Evolutionary conservation across 2,329 filamentous ascomycete genomes (phyloP), one percentile per base, ranked within the genome.

Genomic region (Cyphellophora attinorum): DNA sequence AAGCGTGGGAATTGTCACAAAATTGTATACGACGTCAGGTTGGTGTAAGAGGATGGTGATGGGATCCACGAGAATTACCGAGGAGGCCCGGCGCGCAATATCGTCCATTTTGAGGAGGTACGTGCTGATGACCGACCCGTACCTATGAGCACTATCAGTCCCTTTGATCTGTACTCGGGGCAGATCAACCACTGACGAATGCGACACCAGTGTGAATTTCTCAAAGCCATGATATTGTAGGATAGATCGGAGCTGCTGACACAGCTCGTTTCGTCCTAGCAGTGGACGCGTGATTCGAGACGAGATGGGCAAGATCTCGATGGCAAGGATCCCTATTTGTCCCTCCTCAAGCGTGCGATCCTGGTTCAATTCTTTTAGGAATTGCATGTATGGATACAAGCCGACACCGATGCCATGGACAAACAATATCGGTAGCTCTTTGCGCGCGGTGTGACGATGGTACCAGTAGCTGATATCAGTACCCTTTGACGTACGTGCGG

Each of bases 21-120:
- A 84, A 55, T 84, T 85, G 62, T 77, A 83, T 10, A 78, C 76
- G 21, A 85, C 76, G 42, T 80, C 67, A 1, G 79, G 80, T 25
- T 80, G 65, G 52, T 85, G 79, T 21, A 85, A 63, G 35, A 83
- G 58, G 34, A 84, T 68, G 16, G 70, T 75, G 10, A 84, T 75
- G 0, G 80, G 80, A 49, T 84, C 64, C 65, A 6, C 63, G 64
- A 30, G 67, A 3, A 70, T 54, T 25, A 66, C 58, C 2, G 68
- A 60, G 1, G 65, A 64, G 27, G 78, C 68, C 12, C 58, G 62
- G 5, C 47, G 28, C 11, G 59, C 59, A 1, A 78, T 52, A 2
- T 46, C 48, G 1, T 64, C 54, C 14, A 67, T 64, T 18, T 66
- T 67, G 11, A 84, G 59, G 33, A 82, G 64, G 48, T 82, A 74